A percentile compares a stretch with the other conserved stretches of the same genome.
These are phyloP conservation scores for Pythium myriotylum DNA, from an alignment of 352 stramenopile species.

Conservation along the genomic window DNA sequence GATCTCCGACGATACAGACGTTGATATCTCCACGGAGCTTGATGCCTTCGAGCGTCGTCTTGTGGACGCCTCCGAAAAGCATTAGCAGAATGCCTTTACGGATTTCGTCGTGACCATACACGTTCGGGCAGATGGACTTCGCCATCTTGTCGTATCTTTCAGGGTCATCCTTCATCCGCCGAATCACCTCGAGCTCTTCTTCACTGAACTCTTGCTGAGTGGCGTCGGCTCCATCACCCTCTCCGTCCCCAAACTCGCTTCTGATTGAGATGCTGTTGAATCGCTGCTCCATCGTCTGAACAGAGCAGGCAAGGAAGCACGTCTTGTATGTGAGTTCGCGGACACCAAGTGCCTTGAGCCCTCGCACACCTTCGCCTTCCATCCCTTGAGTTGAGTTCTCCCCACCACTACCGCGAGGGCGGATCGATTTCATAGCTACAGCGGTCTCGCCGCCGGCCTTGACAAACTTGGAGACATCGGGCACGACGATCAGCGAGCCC, in stretches of 20 bases:
- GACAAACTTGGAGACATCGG: slow-evolving; percentile 93
- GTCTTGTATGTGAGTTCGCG: slow-evolving; percentile 98
- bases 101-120: slow-evolving; percentile 98
- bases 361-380: slow-evolving; percentile 91
- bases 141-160: slow-evolving; percentile 94
- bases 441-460: slow-evolving; percentile 67
- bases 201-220: slow-evolving; percentile 86
- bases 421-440: slow-evolving; percentile 49
- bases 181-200: slow-evolving; percentile 93
- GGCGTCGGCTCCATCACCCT: slow-evolving; percentile 26
- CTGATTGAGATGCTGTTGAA: slow-evolving; percentile 89
- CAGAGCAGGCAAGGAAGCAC: slow-evolving; percentile 95
- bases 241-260: slow-evolving; percentile 68
- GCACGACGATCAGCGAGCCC: slow-evolving; percentile 95
- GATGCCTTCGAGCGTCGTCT: slow-evolving; percentile 97
- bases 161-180: slow-evolving; percentile 89
- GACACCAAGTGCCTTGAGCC: slow-evolving; percentile 95
- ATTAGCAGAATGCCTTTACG: slow-evolving; percentile 95
- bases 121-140: slow-evolving; percentile 94
- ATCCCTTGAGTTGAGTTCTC: slow-evolving; percentile 82
- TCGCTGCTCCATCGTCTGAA: slow-evolving; percentile 91
- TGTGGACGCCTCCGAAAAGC: slow-evolving; percentile 98
- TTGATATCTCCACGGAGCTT: slow-evolving; percentile 99
- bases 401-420: slow-evolving; percentile 29
- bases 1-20: slow-evolving; percentile 98